Evolutionary conservation across 2,329 filamentous ascomycete genomes (phyloP).

Genomic region (Xylariaceae sp.): DNA sequence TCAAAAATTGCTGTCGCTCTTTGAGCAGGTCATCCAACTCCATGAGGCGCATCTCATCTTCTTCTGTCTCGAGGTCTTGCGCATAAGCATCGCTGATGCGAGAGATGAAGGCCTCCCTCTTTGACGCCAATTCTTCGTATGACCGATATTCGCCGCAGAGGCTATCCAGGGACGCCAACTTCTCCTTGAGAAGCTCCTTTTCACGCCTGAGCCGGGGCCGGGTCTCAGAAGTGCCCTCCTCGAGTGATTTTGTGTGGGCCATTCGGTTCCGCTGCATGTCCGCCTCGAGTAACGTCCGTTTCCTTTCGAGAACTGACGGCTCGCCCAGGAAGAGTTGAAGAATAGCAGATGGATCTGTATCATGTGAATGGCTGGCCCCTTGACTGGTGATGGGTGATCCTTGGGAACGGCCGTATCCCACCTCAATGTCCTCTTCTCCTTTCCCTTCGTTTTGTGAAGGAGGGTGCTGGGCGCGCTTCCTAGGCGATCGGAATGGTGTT

Average conservation of each 20-base stretch:
- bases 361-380: slow-evolving; percentile 14
- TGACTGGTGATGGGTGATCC: slow-evolving; percentile 10
- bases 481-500: slow-evolving; percentile 13
- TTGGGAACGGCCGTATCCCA: slow-evolving; percentile 4
- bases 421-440: slow-evolving; percentile 4
- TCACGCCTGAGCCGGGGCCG: slow-evolving; percentile 41
- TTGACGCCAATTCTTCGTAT: slow-evolving; percentile 33
- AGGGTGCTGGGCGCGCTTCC: slow-evolving; percentile 9
- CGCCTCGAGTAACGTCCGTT: slow-evolving; percentile 31
- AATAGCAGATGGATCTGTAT: slow-evolving; percentile 26
- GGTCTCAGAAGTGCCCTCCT: slow-evolving; percentile 37
- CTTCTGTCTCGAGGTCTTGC: slow-evolving; percentile 42
- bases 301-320: slow-evolving; percentile 27
- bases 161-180: slow-evolving; percentile 36
- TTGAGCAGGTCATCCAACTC: slow-evolving; percentile 38
- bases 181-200: slow-evolving; percentile 38
- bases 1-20: slow-evolving; percentile 34
- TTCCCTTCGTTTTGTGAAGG: slow-evolving; percentile 8
- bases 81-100: slow-evolving; percentile 43
- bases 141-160: slow-evolving; percentile 34
- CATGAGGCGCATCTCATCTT: slow-evolving; percentile 43
- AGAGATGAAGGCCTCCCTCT: slow-evolving; percentile 38
- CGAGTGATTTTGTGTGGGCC: slow-evolving; percentile 40
- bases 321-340: slow-evolving; percentile 27
- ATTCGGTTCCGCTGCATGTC: slow-evolving; percentile 39